Conservation (phyloP, 345 rosid species). For the Pugionium cornutum region DNA sequence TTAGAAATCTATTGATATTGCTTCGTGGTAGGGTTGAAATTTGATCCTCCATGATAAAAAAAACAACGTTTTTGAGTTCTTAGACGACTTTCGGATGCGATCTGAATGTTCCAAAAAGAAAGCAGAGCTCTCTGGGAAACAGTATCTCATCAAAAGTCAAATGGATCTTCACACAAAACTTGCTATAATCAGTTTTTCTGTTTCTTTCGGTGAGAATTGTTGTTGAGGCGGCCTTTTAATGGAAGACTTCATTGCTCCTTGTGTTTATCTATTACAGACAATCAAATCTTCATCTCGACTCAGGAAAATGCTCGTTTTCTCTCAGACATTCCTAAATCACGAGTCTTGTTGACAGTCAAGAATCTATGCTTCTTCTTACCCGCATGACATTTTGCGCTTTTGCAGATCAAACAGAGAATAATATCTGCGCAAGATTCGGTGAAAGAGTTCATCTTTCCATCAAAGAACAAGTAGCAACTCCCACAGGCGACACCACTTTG, state of each 20-base stretch:
- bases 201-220: background rate
- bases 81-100: background rate
- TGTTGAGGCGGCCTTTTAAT: background rate
- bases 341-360: background rate
- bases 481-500: background rate
- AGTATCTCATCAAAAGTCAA: background rate
- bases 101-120: background rate
- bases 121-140: background rate
- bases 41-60: background rate
- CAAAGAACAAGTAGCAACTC: slow-evolving; percentile 41
- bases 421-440: slow-evolving; percentile 55
- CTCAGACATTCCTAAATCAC: background rate
- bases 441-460: slow-evolving; percentile 61
- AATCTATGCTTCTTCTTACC: background rate
- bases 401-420: slow-evolving; percentile 72
- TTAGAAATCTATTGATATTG: background rate
- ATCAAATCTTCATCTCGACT: no score
- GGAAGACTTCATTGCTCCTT: background rate
- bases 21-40: slow-evolving; percentile 8
- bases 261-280: background rate
- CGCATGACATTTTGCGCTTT: background rate
- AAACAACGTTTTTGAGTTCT: background rate
- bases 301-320: no score
- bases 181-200: background rate
- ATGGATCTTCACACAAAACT: background rate